Conservation (phyloP, 441 rosid species). For the Pelargonium citronellum region DNA sequence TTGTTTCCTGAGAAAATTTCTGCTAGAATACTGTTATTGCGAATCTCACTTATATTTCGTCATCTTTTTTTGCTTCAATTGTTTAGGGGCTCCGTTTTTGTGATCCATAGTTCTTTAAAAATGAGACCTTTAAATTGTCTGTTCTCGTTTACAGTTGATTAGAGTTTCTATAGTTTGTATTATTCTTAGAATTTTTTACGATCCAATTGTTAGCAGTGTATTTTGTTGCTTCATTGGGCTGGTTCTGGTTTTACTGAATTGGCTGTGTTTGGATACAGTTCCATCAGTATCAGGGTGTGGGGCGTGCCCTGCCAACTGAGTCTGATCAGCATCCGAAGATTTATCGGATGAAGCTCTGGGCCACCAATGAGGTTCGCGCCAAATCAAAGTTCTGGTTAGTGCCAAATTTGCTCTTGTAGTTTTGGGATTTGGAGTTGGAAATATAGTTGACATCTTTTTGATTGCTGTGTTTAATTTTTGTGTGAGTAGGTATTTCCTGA, state of each 20-base stretch:
- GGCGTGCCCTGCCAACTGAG: slow-evolving; percentile 40
- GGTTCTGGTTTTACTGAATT: background rate
- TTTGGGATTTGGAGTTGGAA: background rate
- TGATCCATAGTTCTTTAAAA: no score
- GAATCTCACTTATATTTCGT: background rate
- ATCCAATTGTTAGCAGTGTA: background rate
- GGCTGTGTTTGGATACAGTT: slow-evolving; percentile 23
- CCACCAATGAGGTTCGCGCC: slow-evolving; percentile 40
- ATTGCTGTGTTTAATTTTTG: background rate
- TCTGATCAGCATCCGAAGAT: slow-evolving; percentile 39
- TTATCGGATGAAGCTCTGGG: slow-evolving; percentile 48
- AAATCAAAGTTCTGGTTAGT: slow-evolving; percentile 46
- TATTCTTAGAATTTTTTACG: background rate
- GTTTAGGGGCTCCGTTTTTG: no score
- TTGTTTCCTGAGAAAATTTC: slow-evolving; percentile 2
- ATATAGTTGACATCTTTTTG: background rate
- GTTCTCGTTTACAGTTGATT: no score
- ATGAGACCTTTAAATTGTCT: no score
- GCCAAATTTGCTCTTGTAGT: background rate
- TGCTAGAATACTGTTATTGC: background rate
- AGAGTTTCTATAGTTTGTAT: background rate
- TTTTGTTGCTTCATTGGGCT: background rate
- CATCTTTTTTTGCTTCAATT: background rate
- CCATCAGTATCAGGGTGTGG: slow-evolving; percentile 46
- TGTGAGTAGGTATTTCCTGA: slow-evolving; percentile 33